These are phyloP conservation scores for Talaromyces marneffei DNA, from an alignment of 2,329 filamentous ascomycete species.

Conservation along the genomic window DNA sequence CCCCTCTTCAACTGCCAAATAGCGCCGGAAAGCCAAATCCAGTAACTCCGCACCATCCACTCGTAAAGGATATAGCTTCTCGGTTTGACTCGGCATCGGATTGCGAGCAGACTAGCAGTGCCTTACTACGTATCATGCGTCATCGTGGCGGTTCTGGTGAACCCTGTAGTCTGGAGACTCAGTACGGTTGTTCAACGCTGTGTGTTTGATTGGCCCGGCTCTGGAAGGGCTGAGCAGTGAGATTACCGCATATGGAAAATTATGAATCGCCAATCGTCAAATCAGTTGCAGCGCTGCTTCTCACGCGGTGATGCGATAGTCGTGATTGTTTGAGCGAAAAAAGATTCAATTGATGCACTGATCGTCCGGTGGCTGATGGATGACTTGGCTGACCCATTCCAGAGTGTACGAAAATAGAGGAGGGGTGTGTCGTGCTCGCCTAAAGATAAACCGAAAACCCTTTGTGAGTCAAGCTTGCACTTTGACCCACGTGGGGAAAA, in stretches of 20 bases:
- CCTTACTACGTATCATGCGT: neutral
- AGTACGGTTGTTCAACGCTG: neutral
- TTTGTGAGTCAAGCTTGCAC: neutral
- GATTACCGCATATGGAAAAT: neutral
- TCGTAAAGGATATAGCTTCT: neutral
- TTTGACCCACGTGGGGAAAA: neutral
- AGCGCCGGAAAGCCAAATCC: neutral
- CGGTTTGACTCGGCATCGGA: neutral
- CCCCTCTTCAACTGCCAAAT: neutral
- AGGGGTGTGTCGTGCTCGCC: neutral
- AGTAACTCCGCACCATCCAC: neutral
- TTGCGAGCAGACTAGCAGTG: neutral
- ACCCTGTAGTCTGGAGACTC: neutral
- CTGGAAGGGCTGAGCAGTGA: neutral
- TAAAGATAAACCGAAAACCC: neutral
- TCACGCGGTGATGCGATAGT: neutral
- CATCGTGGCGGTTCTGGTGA: constrained; percentile 1
- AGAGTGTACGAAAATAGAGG: neutral
- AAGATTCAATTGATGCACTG: neutral
- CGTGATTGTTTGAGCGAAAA: neutral
- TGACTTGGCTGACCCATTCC: neutral
- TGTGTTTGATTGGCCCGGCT: neutral
- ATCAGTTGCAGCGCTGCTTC: neutral
- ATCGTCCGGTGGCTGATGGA: constrained; percentile 7
- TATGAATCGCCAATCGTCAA: neutral